phyloP scores from a whole-genome alignment of 2,329 filamentous ascomycete species.

The Aphanocladium album region DNA sequence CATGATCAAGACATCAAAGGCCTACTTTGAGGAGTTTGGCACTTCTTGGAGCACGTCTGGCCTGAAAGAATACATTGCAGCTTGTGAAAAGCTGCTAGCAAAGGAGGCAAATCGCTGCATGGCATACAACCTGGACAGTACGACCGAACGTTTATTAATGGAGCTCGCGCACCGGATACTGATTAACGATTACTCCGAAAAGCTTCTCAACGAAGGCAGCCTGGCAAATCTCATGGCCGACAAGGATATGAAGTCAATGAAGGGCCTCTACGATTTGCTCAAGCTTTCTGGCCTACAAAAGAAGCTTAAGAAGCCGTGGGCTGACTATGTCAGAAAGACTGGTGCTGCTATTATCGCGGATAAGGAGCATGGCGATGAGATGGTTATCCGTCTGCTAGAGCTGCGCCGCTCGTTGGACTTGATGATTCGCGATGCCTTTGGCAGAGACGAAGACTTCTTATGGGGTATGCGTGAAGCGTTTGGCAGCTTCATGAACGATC shows the following conservation, averaged over 20 bases:
- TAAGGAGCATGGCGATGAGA: constrained; percentile 70
- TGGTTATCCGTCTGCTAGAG: constrained; percentile 77
- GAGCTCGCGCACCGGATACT: constrained; percentile 67
- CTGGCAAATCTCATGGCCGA: constrained; percentile 69
- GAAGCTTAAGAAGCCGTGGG: constrained; percentile 68
- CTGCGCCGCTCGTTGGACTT: constrained; percentile 76
- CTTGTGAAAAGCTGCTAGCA: constrained; percentile 63
- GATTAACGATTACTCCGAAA: constrained; percentile 61
- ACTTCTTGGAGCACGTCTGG: constrained; percentile 57
- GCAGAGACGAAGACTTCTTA: constrained; percentile 68
- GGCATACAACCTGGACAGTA: constrained; percentile 73
- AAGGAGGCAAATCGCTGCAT: constrained; percentile 74
- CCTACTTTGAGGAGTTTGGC: constrained; percentile 67
- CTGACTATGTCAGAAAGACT: constrained; percentile 69
- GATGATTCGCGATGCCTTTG: constrained; percentile 72
- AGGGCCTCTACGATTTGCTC: constrained; percentile 72
- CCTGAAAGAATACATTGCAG: constrained; percentile 70
- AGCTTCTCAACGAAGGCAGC: constrained; percentile 61
- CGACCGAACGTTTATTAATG: constrained; percentile 73
- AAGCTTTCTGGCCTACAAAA: constrained; percentile 65
- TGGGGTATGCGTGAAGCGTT: constrained; percentile 82
- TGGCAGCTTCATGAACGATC: constrained; percentile 87
- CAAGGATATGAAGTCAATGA: constrained; percentile 64
- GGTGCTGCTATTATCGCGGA: constrained; percentile 78
- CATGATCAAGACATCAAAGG: constrained; percentile 62